Base-by-base conservation (phyloP, 1,284 basidiomycete species). In the Ceratobasidium sp. region DNA sequence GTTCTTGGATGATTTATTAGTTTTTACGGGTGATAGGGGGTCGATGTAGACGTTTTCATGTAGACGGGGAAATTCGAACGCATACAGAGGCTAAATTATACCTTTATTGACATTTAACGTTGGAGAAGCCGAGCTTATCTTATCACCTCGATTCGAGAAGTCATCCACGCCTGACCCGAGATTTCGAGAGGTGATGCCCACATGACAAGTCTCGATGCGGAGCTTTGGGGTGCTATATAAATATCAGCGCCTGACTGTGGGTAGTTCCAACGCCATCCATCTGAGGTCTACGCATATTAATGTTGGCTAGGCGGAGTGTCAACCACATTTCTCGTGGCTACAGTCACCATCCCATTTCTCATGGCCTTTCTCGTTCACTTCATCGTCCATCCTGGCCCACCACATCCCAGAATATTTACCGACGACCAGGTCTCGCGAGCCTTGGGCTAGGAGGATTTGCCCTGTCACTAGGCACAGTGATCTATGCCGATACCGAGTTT, bases 1-100 rank as follows among this genome's bases (percentile, higher is more conserved):
- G 50, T 87, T 13, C 79, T 84, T 45, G 81, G 79, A 50, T 69
- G 32, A 56, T 42, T 64, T 69, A 34, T 35, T 13, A 27, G 12
- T 58, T n/a, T 34, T 31, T 53, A 5, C 38, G 10, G 17, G 8
- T 17, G 17, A 7, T 27, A 32, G 42, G 15, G 31, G 47, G 31
- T n/a, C 31, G 35, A 52, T 13, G 10, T 35, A 13, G 27, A 29
- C 12, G 22, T 15, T 27, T 22, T 40, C 31, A 52, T 35, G 43
- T 62, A 32, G 40, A 57, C 35, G 7, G 34, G 25, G 17, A 20
- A 31, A 13, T 34, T 40, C 34, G 25, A 47, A 47, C 27, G 56
- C 29, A 25, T 25, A 15, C 34, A 31, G 47, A 64, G 47, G 40
- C 60, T 64, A 64, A 64, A 20, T 64, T 64, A 64, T 50, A 22